These are phyloP conservation scores for Claviceps capensis DNA, from an alignment of 2,329 filamentous ascomycete species.

Conservation along the genomic window DNA sequence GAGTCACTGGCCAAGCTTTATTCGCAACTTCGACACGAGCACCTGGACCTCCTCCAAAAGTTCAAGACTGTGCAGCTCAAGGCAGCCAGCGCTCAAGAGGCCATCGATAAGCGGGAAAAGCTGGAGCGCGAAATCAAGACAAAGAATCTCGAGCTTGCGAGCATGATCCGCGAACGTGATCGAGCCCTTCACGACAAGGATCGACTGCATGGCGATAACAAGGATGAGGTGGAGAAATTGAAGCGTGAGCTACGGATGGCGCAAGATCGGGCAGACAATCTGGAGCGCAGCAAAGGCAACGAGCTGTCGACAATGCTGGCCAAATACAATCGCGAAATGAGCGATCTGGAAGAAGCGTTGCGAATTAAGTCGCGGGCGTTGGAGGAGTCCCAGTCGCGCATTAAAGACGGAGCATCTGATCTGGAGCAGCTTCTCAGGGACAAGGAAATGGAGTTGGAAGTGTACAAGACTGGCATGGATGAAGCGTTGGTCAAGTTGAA, in stretches of 20 bases:
- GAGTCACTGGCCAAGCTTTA: slow-evolving; percentile 94
- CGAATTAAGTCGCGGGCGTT: slow-evolving; percentile 76
- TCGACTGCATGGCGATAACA: slow-evolving; percentile 69
- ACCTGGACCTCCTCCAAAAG: slow-evolving; percentile 86
- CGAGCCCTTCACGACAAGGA: slow-evolving; percentile 89
- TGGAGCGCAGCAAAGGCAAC: slow-evolving; percentile 84
- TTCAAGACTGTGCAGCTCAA: slow-evolving; percentile 95
- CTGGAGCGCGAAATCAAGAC: slow-evolving; percentile 96
- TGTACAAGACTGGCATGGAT: slow-evolving; percentile 97
- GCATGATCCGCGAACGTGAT: slow-evolving; percentile 96
- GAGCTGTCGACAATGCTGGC: slow-evolving; percentile 89
- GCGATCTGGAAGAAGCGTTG: slow-evolving; percentile 86
- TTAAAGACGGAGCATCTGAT: slow-evolving; percentile 70
- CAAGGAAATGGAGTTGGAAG: slow-evolving; percentile 95
- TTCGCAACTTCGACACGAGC: slow-evolving; percentile 87
- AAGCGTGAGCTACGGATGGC: slow-evolving; percentile 89
- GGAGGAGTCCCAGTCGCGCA: slow-evolving; percentile 67
- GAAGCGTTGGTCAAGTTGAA: slow-evolving; percentile 87
- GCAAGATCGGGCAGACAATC: slow-evolving; percentile 78
- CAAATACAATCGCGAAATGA: slow-evolving; percentile 95
- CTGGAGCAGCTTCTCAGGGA: slow-evolving; percentile 76
- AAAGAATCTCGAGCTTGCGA: slow-evolving; percentile 95
- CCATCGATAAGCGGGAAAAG: slow-evolving; percentile 87
- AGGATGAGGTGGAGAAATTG: slow-evolving; percentile 87
- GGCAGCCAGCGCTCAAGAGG: slow-evolving; percentile 91